Evolutionary conservation across 2,329 filamentous ascomycete genomes (phyloP), one percentile per base, ranked within the genome.

Genomic region (Calonectria henricotiae): DNA sequence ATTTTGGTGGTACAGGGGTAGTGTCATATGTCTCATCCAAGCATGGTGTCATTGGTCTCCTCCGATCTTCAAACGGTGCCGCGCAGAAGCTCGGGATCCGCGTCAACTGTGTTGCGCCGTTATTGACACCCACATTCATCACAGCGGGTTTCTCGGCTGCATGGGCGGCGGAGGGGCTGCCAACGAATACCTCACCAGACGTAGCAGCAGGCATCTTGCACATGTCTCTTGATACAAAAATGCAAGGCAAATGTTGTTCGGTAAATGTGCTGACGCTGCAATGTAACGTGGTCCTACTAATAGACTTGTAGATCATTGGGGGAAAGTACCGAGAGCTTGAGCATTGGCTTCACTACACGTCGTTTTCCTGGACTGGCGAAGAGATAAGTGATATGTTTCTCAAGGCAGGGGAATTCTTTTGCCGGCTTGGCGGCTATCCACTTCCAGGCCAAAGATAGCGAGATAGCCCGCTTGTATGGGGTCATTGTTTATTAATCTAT

Each of bases 21-120:
- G 68, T 65, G 5, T 64, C 69, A 2, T 75, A 75, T 54, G 58
- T 75, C 13, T 63, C 72, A 2, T 75, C 74, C 2, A 75, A 75
- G 44, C 74, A 75, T 25, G 74, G 72, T 0, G 69, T 75, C 15
- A 63, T 67, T 12, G 74, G 74, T 1, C 69, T 75, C 0, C 47
- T 75, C 3, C 55, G 74, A 7, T 58, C 73, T 3, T 72, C 67
- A 2, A 62, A 73, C 5, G 30, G 25, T 8, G 12, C 39, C 4
- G 73, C 73, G 0, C 30, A 43, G 12, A 37, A 46, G 4, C 32
- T 68, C 5, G 60, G 64, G 4, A 51, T 75, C 20, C 62, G 71
- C 5, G 67, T 75, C 13, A 75, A 72, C 17, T 47, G 55, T 6
- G 71, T 75, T 4, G 71, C 73, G 6, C 73, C 73, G 7, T 71